phyloP scores from a whole-genome alignment of 352 stramenopile species.

The Globisporangium solare region DNA sequence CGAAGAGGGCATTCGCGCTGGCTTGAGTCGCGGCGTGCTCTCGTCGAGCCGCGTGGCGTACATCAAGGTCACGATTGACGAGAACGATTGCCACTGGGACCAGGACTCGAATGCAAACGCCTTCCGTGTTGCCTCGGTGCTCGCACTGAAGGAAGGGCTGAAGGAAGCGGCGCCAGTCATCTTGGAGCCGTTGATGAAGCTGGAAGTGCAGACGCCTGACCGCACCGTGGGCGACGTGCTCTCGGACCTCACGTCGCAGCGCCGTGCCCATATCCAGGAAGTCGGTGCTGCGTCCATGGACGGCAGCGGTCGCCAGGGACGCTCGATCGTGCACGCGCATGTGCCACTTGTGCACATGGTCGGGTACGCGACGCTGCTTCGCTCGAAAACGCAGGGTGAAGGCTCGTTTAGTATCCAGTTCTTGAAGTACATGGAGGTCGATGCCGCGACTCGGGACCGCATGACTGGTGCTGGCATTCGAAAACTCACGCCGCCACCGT shows the following conservation, averaged over 20 bases:
- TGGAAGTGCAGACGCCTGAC: conserved; percentile 62
- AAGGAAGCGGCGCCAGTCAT: conserved; percentile 45
- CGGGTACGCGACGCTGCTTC: conserved; percentile 70
- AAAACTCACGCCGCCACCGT: neutral
- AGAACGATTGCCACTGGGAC: conserved; percentile 52
- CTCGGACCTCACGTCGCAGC: conserved; percentile 66
- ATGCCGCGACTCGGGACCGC: conserved; percentile 43
- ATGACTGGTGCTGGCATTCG: conserved; percentile 21
- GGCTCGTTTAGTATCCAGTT: conserved; percentile 78
- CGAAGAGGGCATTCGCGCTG: conserved; percentile 57
- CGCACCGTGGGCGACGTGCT: conserved; percentile 67
- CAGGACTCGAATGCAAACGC: conserved; percentile 61
- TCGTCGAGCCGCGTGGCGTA: conserved; percentile 58
- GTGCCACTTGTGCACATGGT: conserved; percentile 76
- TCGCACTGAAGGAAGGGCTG: conserved; percentile 56
- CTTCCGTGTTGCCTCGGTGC: conserved; percentile 49
- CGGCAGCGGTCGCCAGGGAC: conserved; percentile 24
- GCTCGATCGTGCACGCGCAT: conserved; percentile 55
- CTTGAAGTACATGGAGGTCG: conserved; percentile 61
- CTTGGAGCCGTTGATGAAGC: conserved; percentile 76
- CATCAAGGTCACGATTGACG: conserved; percentile 60
- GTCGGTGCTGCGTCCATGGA: conserved; percentile 31
- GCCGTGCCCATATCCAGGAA: conserved; percentile 65
- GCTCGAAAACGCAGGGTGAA: conserved; percentile 77
- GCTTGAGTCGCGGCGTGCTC: conserved; percentile 53